Conservation (phyloP, 2,329 filamentous ascomycete genomes). For the Aspergillus nomiae region DNA sequence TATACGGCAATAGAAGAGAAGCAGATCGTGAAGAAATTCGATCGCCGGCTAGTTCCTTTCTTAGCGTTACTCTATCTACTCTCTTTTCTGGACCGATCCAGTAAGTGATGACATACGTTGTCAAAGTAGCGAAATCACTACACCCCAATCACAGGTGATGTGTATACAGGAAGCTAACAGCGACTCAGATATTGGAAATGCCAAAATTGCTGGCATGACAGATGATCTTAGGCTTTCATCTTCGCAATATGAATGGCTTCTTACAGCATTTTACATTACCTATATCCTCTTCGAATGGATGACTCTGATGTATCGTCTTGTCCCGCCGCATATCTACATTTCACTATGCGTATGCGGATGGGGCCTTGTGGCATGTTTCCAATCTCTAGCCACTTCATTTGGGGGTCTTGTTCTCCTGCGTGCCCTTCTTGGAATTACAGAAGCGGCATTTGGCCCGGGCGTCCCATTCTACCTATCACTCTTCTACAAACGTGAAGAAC, state of each 20-base stretch:
- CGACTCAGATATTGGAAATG: slow-evolving; percentile 59
- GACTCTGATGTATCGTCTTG: slow-evolving; percentile 62
- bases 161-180: slow-evolving; percentile 17
- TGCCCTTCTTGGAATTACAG: slow-evolving; percentile 55
- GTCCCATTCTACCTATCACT: slow-evolving; percentile 66
- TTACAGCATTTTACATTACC: slow-evolving; percentile 65
- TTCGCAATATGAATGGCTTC: slow-evolving; percentile 62
- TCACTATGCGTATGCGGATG: slow-evolving; percentile 67
- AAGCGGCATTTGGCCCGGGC: slow-evolving; percentile 65
- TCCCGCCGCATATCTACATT: slow-evolving; percentile 65
- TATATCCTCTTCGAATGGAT: slow-evolving; percentile 69
- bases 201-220: slow-evolving; percentile 61
- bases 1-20: slow-evolving; percentile 68
- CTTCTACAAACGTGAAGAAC: slow-evolving; percentile 67
- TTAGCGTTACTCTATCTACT: slow-evolving; percentile 81
- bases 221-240: slow-evolving; percentile 58
- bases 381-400: slow-evolving; percentile 67
- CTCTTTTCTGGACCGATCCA: slow-evolving; percentile 82
- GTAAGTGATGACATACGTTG: slow-evolving; percentile 50
- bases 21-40: slow-evolving; percentile 72
- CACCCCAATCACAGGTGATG: neutral
- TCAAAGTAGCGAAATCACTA: neutral
- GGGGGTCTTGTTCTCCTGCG: slow-evolving; percentile 52
- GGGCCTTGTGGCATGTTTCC: slow-evolving; percentile 77
- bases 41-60: slow-evolving; percentile 75